A percentile compares a stretch with the other conserved stretches of the same genome.
Conservation (phyloP, 1,139 yeast genomes). For the Ashbya aceris region DNA sequence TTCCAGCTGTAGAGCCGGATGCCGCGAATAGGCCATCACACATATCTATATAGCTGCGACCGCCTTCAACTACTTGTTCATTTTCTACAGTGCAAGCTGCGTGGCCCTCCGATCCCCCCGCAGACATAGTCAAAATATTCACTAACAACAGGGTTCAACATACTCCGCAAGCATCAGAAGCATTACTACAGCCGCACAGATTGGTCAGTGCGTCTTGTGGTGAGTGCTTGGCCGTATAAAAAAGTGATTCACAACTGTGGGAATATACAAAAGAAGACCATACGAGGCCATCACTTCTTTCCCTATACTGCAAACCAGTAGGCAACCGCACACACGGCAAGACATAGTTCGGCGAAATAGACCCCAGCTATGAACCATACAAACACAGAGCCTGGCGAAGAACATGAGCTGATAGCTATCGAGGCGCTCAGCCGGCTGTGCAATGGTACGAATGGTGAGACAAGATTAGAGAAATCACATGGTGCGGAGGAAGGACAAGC, state of each 20-base stretch:
- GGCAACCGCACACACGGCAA: background rate
- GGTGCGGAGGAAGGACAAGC: conserved; percentile 8
- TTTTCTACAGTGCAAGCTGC: too few species aligned
- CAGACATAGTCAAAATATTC: too few species aligned
- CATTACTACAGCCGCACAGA: too few species aligned
- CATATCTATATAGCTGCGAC: too few species aligned
- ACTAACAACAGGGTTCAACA: too few species aligned
- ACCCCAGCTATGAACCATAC: background rate
- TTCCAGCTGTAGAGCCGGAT: conserved; percentile 12
- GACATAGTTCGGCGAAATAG: background rate
- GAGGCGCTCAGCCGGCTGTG: conserved; percentile 24
- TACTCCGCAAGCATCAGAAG: too few species aligned
- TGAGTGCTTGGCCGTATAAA: too few species aligned
- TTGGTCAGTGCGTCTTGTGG: too few species aligned
- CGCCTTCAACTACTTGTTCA: too few species aligned
- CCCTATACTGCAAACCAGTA: background rate
- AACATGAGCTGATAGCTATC: conserved; percentile 15
- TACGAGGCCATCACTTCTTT: background rate
- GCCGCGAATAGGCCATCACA: background rate
- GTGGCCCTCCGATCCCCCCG: too few species aligned
- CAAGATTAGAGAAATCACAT: conserved; percentile 10
- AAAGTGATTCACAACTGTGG: too few species aligned
- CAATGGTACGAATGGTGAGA: conserved; percentile 7
- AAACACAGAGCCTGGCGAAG: background rate
- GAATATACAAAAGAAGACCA: background rate